Conservation (phyloP, 345 rosid species). For the Ricinus communis region DNA sequence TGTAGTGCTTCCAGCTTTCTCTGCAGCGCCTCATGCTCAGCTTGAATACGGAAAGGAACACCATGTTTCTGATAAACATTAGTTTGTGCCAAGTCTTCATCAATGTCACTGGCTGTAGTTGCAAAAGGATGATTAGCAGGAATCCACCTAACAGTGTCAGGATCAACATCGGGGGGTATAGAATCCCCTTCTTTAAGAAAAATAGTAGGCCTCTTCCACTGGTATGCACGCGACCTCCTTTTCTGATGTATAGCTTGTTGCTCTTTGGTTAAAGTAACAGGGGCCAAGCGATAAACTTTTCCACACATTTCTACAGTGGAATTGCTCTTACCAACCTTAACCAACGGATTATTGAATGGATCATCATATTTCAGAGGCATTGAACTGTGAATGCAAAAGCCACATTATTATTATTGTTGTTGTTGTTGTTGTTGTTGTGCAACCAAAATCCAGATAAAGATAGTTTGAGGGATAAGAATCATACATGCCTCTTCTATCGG, state of each 20-base stretch:
- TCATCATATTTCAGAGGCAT: slow-evolving; percentile 80
- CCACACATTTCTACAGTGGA: slow-evolving; percentile 94
- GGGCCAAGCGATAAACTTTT: slow-evolving; percentile 78
- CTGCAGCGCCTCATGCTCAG: slow-evolving; percentile 94
- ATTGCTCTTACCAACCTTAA: slow-evolving; percentile 69
- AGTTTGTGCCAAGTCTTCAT: slow-evolving; percentile 83
- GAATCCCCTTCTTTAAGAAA: slow-evolving; percentile 93
- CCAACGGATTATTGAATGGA: slow-evolving; percentile 88
- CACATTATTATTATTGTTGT: neutral
- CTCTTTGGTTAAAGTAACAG: slow-evolving; percentile 76
- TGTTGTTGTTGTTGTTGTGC: neutral
- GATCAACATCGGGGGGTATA: slow-evolving; percentile 83
- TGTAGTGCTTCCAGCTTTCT: slow-evolving; percentile 82
- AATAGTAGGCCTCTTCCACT: slow-evolving; percentile 88
- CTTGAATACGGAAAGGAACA: slow-evolving; percentile 84
- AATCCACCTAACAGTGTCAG: slow-evolving; percentile 94
- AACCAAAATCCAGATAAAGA: neutral
- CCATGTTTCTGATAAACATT: slow-evolving; percentile 94
- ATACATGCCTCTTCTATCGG: slow-evolving; percentile 99
- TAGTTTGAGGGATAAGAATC: slow-evolving; percentile 38
- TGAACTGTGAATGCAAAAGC: slow-evolving; percentile 49
- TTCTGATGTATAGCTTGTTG: slow-evolving; percentile 77
- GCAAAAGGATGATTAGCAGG: slow-evolving; percentile 99
- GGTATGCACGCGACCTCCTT: slow-evolving; percentile 93
- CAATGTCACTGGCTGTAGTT: slow-evolving; percentile 76